Percentiles rank a stretch among this genome's conserved stretches.
Evolutionary conservation across 2,329 filamentous ascomycete species (phyloP).

Genomic region (Rugonectria rugulosa): DNA sequence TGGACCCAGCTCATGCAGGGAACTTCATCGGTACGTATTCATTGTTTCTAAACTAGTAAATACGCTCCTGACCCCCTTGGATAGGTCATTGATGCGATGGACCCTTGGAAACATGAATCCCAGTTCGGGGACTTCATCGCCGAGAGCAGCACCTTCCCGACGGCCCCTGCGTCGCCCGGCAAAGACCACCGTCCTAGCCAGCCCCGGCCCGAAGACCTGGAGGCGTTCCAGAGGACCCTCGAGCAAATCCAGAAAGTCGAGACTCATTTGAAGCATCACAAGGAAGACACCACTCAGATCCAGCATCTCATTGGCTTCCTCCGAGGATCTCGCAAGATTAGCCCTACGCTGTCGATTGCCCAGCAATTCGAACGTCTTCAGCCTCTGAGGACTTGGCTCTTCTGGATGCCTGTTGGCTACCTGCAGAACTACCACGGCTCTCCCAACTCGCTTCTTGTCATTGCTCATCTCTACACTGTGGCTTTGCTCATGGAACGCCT

Average conservation of each 20-base stretch:
- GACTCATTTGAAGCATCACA: constrained; percentile 70
- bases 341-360: constrained; percentile 73
- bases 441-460: constrained; percentile 79
- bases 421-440: constrained; percentile 80
- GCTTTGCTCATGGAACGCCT: constrained; percentile 88
- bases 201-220: constrained; percentile 74
- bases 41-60: not conserved
- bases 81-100: constrained; percentile 92
- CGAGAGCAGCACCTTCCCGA: constrained; percentile 78
- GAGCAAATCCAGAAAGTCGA: constrained; percentile 74
- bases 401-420: constrained; percentile 90
- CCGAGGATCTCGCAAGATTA: constrained; percentile 74
- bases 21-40: constrained; percentile 77
- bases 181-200: constrained; percentile 68
- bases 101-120: constrained; percentile 88
- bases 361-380: constrained; percentile 92
- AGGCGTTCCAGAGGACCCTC: constrained; percentile 71
- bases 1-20: constrained; percentile 95
- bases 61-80: constrained; percentile 27
- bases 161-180: constrained; percentile 68
- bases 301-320: constrained; percentile 76
- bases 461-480: constrained; percentile 91
- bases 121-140: constrained; percentile 83
- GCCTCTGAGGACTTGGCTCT: constrained; percentile 88
- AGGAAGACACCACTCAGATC: constrained; percentile 73